These are phyloP conservation scores for Vanilla planifolia DNA, from an alignment of 106 monocot species.

Conservation along the genomic window DNA sequence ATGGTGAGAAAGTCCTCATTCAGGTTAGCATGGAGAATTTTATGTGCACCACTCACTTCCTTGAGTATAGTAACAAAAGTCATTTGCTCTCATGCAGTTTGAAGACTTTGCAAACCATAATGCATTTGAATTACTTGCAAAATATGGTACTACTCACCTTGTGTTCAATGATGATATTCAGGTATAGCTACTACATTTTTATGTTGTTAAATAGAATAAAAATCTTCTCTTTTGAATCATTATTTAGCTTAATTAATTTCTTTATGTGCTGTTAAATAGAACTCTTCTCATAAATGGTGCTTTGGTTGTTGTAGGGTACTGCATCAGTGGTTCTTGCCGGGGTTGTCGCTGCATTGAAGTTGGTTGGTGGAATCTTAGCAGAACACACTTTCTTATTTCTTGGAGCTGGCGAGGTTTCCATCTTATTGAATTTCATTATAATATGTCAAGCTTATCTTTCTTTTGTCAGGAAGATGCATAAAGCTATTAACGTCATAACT, in stretches of 20 bases:
- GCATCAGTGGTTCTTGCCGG: constrained; percentile 97
- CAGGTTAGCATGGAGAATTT: constrained; percentile 43
- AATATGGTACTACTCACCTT: constrained; percentile 54
- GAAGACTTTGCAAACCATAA: constrained; percentile 97
- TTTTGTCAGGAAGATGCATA: not conserved
- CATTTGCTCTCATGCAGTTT: constrained; percentile 37
- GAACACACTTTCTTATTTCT: constrained; percentile 95
- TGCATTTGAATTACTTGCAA: constrained; percentile 73
- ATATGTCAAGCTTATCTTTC: not conserved
- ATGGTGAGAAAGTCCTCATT: constrained; percentile 77
- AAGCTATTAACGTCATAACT: not conserved
- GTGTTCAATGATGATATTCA: constrained; percentile 89
- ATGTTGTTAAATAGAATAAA: not conserved
- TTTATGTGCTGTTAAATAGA: not conserved
- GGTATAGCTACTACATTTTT: constrained; percentile 27
- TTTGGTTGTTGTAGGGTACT: constrained; percentile 60
- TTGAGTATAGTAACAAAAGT: not conserved
- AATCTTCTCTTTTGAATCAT: too few relatives aligned
- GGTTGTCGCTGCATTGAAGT: constrained; percentile 71
- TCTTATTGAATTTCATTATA: not conserved
- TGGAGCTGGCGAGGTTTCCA: constrained; percentile 88
- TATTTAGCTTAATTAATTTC: not conserved
- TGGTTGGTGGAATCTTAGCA: constrained; percentile 78
- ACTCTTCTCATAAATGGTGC: not conserved
- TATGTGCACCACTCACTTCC: not conserved